Evolutionary conservation across 2,329 filamentous ascomycete species (phyloP).

Genomic region (Penicillium aurantiogriseum): DNA sequence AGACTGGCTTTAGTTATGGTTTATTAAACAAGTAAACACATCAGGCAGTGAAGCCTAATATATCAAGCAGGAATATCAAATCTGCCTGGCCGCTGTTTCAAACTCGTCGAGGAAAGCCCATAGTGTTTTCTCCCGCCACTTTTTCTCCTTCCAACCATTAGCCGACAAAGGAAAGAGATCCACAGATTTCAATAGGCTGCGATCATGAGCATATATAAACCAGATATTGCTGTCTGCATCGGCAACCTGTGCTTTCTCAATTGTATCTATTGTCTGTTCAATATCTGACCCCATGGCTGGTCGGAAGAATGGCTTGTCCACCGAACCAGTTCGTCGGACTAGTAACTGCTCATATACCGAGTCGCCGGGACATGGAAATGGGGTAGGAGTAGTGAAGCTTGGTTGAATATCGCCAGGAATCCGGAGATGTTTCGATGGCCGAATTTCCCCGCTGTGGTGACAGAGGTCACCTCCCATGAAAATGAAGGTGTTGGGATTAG

Average conservation of each 20-base stretch:
- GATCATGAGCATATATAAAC: slow-evolving; percentile 34
- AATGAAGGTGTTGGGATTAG: slow-evolving; percentile 43
- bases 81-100: background rate
- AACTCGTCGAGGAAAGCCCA: slow-evolving; percentile 26
- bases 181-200: slow-evolving; percentile 21
- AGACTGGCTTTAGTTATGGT: too few species aligned
- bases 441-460: slow-evolving; percentile 48
- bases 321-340: background rate
- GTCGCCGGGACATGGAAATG: slow-evolving; percentile 6
- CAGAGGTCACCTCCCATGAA: slow-evolving; percentile 53
- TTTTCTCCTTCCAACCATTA: slow-evolving; percentile 33
- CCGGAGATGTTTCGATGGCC: slow-evolving; percentile 44
- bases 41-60: background rate
- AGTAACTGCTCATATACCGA: slow-evolving; percentile 7
- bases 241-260: slow-evolving; percentile 24
- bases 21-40: too few species aligned
- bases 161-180: slow-evolving; percentile 29
- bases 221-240: slow-evolving; percentile 30
- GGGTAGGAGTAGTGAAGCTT: slow-evolving; percentile 28
- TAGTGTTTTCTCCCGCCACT: slow-evolving; percentile 20
- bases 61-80: background rate
- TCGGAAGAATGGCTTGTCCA: background rate
- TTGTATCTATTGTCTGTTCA: background rate
- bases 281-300: background rate
- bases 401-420: background rate